These are phyloP conservation scores for Neonectria ditissima DNA, from an alignment of 2,329 filamentous ascomycete genomes.

Conservation along the genomic window DNA sequence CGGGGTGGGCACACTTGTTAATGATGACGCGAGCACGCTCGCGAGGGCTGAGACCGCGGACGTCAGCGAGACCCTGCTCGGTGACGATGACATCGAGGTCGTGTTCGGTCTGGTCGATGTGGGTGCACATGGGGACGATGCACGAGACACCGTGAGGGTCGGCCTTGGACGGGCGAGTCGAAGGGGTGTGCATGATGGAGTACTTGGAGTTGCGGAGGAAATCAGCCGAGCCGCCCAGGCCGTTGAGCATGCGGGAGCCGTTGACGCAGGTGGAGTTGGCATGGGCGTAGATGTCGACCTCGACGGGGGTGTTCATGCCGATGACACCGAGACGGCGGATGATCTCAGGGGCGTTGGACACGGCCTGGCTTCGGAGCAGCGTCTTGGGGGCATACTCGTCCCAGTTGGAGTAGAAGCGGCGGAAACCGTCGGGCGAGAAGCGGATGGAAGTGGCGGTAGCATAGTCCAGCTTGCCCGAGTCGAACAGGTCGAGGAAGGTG, in stretches of 20 bases:
- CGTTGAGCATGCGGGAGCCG: conserved; percentile 89
- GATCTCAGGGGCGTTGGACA: conserved; percentile 91
- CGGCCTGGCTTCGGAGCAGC: conserved; percentile 86
- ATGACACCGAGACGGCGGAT: conserved; percentile 89
- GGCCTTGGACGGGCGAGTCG: conserved; percentile 81
- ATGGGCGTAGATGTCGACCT: conserved; percentile 95
- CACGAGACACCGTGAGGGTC: conserved; percentile 85
- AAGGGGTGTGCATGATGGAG: conserved; percentile 94
- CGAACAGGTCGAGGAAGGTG: conserved; percentile 92
- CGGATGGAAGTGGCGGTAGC: conserved; percentile 91
- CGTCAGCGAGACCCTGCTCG: conserved; percentile 82
- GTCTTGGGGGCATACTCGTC: conserved; percentile 84
- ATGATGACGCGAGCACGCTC: conserved; percentile 89
- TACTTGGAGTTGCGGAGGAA: conserved; percentile 85
- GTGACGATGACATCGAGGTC: conserved; percentile 91
- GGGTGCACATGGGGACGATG: conserved; percentile 94
- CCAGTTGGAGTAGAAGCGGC: conserved; percentile 90
- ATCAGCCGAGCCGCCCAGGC: conserved; percentile 83
- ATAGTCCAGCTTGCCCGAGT: conserved; percentile 87
- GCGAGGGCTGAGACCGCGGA: conserved; percentile 81
- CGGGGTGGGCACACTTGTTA: conserved; percentile 85
- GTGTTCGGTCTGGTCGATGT: conserved; percentile 93
- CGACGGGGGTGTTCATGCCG: conserved; percentile 94
- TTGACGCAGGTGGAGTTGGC: conserved; percentile 92
- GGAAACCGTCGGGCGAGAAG: conserved; percentile 91